These are phyloP conservation scores for Trichoderma citrinoviride DNA, from an alignment of 2,329 filamentous ascomycete genomes.

Conservation along the genomic window DNA sequence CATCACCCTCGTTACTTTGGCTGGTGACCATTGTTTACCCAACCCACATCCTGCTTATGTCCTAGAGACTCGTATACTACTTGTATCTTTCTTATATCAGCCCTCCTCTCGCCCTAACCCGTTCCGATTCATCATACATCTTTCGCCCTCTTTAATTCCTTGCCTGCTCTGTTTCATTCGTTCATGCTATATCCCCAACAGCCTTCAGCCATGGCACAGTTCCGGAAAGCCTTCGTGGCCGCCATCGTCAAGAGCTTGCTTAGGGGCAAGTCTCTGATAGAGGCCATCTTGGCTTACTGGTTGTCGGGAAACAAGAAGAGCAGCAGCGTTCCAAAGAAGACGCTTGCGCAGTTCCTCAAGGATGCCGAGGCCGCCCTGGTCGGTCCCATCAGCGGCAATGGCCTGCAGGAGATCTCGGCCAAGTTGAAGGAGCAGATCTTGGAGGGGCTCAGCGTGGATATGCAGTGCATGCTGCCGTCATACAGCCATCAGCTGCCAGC, in stretches of 20 bases:
- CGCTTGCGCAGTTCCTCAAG: constrained; percentile 52
- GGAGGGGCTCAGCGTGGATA: constrained; percentile 50
- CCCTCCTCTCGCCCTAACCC: constrained; percentile 6
- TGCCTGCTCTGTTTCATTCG: background rate
- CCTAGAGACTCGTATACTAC: background rate
- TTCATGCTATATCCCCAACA: constrained; percentile 48
- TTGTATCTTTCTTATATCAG: constrained; percentile 8
- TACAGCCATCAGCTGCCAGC: constrained; percentile 63
- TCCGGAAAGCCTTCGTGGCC: constrained; percentile 54
- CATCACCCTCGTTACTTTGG: constrained; percentile 13
- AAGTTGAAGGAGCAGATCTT: constrained; percentile 55
- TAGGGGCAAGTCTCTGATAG: constrained; percentile 57
- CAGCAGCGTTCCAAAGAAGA: constrained; percentile 28
- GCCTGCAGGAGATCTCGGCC: constrained; percentile 46
- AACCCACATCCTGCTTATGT: background rate
- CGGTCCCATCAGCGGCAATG: constrained; percentile 45
- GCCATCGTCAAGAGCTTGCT: constrained; percentile 57
- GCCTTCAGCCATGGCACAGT: constrained; percentile 56
- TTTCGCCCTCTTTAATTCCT: background rate
- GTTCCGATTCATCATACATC: background rate
- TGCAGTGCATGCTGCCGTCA: constrained; percentile 62
- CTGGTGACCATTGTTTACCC: background rate
- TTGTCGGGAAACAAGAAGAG: constrained; percentile 34
- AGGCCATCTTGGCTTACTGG: constrained; percentile 57
- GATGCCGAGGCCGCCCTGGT: constrained; percentile 55